phyloP scores from a whole-genome alignment of 805 yeast species.

The Starmerella asiatica region DNA sequence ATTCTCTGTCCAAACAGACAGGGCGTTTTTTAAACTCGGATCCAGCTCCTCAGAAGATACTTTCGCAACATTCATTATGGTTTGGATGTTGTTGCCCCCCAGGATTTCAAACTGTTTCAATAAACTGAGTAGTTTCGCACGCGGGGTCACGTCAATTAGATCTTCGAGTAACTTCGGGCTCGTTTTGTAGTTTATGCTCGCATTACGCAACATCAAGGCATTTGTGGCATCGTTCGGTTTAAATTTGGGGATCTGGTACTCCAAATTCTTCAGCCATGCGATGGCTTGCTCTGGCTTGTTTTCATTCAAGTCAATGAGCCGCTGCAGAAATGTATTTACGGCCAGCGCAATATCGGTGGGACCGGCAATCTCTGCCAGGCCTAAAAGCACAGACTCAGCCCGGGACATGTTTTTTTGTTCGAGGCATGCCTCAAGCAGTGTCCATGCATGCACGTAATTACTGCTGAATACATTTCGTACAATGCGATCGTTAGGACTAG shows the following conservation, averaged over 20 bases:
- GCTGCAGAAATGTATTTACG: slow-evolving; percentile 47
- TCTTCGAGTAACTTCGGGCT: slow-evolving; percentile 17
- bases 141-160: slow-evolving; percentile 21
- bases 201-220: slow-evolving; percentile 45
- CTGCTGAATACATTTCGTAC: slow-evolving; percentile 31
- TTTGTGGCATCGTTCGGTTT: slow-evolving; percentile 43
- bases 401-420: slow-evolving; percentile 51
- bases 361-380: slow-evolving; percentile 40
- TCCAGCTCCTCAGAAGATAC: slow-evolving; percentile 6
- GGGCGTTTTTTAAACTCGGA: slow-evolving; percentile 1
- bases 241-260: slow-evolving; percentile 24
- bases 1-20: neutral
- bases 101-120: slow-evolving; percentile 41
- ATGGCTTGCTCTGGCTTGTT: slow-evolving; percentile 34
- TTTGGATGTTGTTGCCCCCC: slow-evolving; percentile 34
- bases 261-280: slow-evolving; percentile 30
- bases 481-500: slow-evolving; percentile 25
- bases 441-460: slow-evolving; percentile 56
- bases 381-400: slow-evolving; percentile 53
- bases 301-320: slow-evolving; percentile 32
- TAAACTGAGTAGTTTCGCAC: slow-evolving; percentile 19
- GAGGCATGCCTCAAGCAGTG: slow-evolving; percentile 65
- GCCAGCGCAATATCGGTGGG: slow-evolving; percentile 45
- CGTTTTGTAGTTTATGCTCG: slow-evolving; percentile 21
- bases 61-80: slow-evolving; percentile 24